Conservation (phyloP, 805 yeast species). For the Candida hispaniensis region DNA sequence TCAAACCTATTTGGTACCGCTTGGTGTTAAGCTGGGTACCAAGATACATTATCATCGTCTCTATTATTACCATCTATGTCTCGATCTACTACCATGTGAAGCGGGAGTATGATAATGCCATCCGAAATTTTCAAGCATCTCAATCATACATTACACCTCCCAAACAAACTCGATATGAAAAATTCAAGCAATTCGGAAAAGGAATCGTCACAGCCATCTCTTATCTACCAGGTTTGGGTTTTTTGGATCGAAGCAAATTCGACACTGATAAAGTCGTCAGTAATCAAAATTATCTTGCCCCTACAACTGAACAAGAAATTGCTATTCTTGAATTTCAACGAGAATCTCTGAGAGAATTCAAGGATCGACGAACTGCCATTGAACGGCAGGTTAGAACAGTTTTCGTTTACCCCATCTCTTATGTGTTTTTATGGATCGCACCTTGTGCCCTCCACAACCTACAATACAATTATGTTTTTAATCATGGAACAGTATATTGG, state of each 20-base stretch:
- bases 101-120: conserved; percentile 21
- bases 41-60: conserved; percentile 51
- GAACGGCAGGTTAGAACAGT: conserved; percentile 66
- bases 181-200: conserved; percentile 2
- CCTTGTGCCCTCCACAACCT: conserved; percentile 61
- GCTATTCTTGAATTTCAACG: conserved; percentile 17
- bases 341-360: conserved; percentile 50
- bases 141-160: conserved; percentile 19
- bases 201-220: conserved; percentile 2
- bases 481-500: conserved; percentile 41
- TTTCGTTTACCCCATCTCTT: conserved; percentile 75
- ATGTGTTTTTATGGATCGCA: conserved; percentile 67
- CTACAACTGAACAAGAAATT: conserved; percentile 15
- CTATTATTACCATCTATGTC: conserved; percentile 52
- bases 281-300: conserved; percentile 5
- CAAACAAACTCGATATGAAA: no score
- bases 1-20: conserved; percentile 59
- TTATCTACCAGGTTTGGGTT: conserved; percentile 7
- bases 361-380: conserved; percentile 51
- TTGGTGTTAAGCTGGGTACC: conserved; percentile 72
- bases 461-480: conserved; percentile 36
- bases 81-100: conserved; percentile 60
- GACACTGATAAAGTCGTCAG: conserved; percentile 3
- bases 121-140: conserved; percentile 22
- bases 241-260: conserved; percentile 3